Evolutionary conservation across 2,329 filamentous ascomycete genomes (phyloP).

Genomic region (Cladosporium phlei): DNA sequence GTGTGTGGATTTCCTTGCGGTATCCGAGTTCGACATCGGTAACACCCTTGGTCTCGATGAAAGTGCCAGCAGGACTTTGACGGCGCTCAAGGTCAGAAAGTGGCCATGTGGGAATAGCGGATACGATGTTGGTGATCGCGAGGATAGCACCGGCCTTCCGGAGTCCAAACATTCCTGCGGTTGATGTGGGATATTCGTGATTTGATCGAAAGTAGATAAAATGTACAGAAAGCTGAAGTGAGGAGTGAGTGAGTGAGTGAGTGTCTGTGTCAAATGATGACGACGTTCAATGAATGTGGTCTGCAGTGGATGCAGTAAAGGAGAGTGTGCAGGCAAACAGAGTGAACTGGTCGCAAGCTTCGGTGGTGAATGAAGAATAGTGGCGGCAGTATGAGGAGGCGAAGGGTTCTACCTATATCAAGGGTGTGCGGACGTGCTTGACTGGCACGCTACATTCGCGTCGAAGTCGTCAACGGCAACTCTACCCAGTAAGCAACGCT

Average conservation of each 20-base stretch:
- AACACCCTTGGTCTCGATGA: conserved; percentile 8
- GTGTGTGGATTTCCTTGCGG: conserved; percentile 14
- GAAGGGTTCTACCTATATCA: conserved; percentile 11
- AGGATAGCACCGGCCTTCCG: conserved; percentile 11
- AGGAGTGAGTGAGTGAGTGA: background rate
- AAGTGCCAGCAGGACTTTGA: conserved; percentile 1
- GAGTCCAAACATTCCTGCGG: conserved; percentile 1
- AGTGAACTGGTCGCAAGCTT: conserved; percentile 11
- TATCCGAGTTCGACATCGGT: conserved; percentile 4
- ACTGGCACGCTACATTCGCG: background rate
- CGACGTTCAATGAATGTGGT: conserved; percentile 6
- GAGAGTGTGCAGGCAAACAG: conserved; percentile 11
- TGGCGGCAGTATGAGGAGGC: background rate
- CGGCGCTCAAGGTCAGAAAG: background rate
- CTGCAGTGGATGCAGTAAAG: conserved; percentile 2
- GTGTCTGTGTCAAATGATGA: background rate
- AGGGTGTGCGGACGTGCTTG: conserved; percentile 4
- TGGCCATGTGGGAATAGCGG: conserved; percentile 1
- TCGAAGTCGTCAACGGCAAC: conserved; percentile 11
- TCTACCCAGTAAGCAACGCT: too few relatives aligned
- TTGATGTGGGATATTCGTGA: background rate
- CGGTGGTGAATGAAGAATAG: conserved; percentile 7
- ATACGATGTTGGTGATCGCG: conserved; percentile 7
- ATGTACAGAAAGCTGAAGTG: too few relatives aligned
- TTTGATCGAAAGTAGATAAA: background rate